Conservation (phyloP, 257 asterid species). For the Primulina tabacum region DNA sequence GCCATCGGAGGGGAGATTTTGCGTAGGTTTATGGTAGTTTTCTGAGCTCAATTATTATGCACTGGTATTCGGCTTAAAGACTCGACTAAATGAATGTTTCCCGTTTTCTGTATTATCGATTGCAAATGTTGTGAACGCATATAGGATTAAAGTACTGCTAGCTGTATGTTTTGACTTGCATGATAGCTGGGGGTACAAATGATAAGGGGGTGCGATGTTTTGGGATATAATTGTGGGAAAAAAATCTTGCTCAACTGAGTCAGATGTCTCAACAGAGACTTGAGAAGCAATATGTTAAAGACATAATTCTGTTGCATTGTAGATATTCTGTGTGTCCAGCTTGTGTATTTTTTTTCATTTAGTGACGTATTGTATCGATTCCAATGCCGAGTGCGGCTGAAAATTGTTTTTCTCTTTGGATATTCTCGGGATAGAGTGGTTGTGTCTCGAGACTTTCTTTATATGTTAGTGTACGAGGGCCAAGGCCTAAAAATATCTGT, state of each 20-base stretch:
- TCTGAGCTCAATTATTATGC: background rate
- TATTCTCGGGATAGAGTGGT: background rate
- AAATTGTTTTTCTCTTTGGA: background rate
- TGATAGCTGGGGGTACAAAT: background rate
- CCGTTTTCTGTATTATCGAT: background rate
- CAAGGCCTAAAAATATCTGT: background rate
- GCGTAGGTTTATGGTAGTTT: background rate
- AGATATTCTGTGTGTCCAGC: background rate
- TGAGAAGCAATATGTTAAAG: background rate
- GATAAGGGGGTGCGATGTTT: background rate
- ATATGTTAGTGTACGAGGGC: background rate
- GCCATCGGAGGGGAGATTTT: background rate
- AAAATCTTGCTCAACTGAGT: background rate
- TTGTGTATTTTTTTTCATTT: background rate
- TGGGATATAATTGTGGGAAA: background rate
- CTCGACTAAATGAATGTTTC: constrained; percentile 22
- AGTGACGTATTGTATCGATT: no score
- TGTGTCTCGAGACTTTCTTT: background rate
- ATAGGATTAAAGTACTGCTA: background rate
- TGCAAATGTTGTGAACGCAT: background rate
- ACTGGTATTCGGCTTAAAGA: constrained; percentile 6
- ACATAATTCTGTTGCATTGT: background rate
- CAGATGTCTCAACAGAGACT: background rate
- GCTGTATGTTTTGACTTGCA: background rate
- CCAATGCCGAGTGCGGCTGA: background rate